Conservation (phyloP, 768 basidiomycete species). For the Pulveroboletus sp. region DNA sequence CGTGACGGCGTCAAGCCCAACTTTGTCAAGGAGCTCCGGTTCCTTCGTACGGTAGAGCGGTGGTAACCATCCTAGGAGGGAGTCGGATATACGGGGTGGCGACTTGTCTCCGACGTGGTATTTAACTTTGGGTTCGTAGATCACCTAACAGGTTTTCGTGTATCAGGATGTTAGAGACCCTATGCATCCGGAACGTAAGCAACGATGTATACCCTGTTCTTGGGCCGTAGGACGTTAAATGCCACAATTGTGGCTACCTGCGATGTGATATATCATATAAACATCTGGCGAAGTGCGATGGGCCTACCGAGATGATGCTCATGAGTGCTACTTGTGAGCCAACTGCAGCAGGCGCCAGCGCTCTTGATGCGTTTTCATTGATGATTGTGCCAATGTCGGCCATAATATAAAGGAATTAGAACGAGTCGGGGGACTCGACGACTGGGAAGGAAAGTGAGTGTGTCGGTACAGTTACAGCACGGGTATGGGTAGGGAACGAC, state of each 20-base stretch:
- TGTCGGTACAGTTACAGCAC: constrained; percentile 14
- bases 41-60: constrained; percentile 82
- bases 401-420: constrained; percentile 24
- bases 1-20: constrained; percentile 90
- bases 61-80: constrained; percentile 84
- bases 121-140: constrained; percentile 93
- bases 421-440: constrained; percentile 15
- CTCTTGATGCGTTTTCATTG: constrained; percentile 38
- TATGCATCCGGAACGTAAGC: neutral
- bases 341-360: constrained; percentile 77
- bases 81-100: constrained; percentile 77
- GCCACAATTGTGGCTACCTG: constrained; percentile 62
- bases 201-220: constrained; percentile 62
- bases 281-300: neutral
- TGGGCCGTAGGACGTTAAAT: constrained; percentile 85
- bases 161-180: neutral
- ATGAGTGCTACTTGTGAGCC: constrained; percentile 74
- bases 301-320: constrained; percentile 64
- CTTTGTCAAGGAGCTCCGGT: constrained; percentile 80
- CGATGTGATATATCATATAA: constrained; percentile 5
- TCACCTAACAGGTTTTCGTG: constrained; percentile 51
- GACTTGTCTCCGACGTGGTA: constrained; percentile 75
- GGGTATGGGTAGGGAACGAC: neutral
- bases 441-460: constrained; percentile 15
- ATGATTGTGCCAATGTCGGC: constrained; percentile 31